Percentiles rank a stretch among this genome's conserved stretches.
Evolutionary conservation across 495 filamentous ascomycete species (phyloP).

Genomic region (Aspergillus sparsus): DNA sequence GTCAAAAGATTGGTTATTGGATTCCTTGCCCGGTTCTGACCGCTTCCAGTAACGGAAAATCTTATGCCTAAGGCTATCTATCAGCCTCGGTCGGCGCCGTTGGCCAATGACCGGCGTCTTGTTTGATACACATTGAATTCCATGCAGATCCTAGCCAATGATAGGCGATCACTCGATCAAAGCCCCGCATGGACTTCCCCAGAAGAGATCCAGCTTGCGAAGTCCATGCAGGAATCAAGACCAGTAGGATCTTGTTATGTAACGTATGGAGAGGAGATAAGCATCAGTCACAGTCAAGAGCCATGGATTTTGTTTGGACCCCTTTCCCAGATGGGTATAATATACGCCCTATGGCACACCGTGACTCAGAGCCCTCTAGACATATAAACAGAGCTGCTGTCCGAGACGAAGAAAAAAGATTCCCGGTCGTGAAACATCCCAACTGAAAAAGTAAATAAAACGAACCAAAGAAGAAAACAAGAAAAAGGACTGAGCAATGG

Average conservation of each 20-base stretch:
- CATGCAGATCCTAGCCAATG: not conserved
- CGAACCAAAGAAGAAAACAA: no score
- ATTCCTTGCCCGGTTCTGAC: slow-evolving; percentile 13
- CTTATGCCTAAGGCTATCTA: slow-evolving; percentile 13
- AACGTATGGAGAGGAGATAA: not conserved
- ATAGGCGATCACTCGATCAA: not conserved
- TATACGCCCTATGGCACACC: slow-evolving; percentile 9
- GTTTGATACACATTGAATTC: slow-evolving; percentile 18
- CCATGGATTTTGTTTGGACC: not conserved
- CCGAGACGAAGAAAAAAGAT: not conserved
- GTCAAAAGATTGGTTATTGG: slow-evolving; percentile 17
- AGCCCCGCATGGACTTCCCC: slow-evolving; percentile 14
- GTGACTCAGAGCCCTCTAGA: no score
- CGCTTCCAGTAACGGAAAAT: slow-evolving; percentile 7
- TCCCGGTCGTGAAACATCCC: not conserved
- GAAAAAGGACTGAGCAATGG: slow-evolving; percentile 31
- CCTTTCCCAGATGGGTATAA: slow-evolving; percentile 6
- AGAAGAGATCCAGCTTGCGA: slow-evolving; percentile 7
- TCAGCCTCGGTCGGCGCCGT: slow-evolving; percentile 29
- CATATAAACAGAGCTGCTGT: slow-evolving; percentile 8
- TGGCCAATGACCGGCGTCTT: slow-evolving; percentile 32
- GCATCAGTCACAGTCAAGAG: not conserved
- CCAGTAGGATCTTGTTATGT: not conserved
- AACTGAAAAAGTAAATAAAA: no score
- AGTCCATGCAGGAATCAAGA: not conserved